Conservation (phyloP, 2,329 filamentous ascomycete species). For the Ceratocystis eucalypticola region DNA sequence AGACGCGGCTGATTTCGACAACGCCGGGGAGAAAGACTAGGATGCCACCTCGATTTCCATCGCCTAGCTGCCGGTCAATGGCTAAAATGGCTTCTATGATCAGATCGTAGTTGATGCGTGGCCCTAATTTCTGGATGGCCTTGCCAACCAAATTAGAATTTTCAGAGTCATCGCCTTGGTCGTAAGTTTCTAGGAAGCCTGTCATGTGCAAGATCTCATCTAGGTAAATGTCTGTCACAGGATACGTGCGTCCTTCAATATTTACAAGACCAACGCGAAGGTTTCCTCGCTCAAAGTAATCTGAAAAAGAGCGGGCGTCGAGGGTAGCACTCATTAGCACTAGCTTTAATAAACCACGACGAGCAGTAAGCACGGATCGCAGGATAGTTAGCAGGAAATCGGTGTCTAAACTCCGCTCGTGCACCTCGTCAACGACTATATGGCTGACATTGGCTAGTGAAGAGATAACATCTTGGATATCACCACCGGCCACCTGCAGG, state of each 20-base stretch:
- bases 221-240: slow-evolving; percentile 78
- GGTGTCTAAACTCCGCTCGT: slow-evolving; percentile 87
- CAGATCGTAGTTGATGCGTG: slow-evolving; percentile 82
- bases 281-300: slow-evolving; percentile 63
- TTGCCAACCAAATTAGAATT: slow-evolving; percentile 42
- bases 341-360: slow-evolving; percentile 71
- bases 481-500: slow-evolving; percentile 44
- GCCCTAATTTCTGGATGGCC: slow-evolving; percentile 58
- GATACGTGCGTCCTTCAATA: slow-evolving; percentile 78
- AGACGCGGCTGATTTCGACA: slow-evolving; percentile 74
- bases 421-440: slow-evolving; percentile 90
- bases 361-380: slow-evolving; percentile 60
- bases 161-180: slow-evolving; percentile 23
- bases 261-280: slow-evolving; percentile 65
- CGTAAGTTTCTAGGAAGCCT: slow-evolving; percentile 47
- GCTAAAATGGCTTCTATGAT: slow-evolving; percentile 65
- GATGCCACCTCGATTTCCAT: slow-evolving; percentile 62
- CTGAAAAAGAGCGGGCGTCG: slow-evolving; percentile 70
- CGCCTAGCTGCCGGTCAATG: slow-evolving; percentile 64
- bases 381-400: slow-evolving; percentile 85
- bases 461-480: slow-evolving; percentile 63
- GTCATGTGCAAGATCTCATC: slow-evolving; percentile 77
- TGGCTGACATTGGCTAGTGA: slow-evolving; percentile 85
- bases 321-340: slow-evolving; percentile 95
- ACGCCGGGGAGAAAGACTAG: slow-evolving; percentile 92